Base-by-base conservation (phyloP, 2,329 filamentous ascomycete species). In the Epichloe uncinata region DNA sequence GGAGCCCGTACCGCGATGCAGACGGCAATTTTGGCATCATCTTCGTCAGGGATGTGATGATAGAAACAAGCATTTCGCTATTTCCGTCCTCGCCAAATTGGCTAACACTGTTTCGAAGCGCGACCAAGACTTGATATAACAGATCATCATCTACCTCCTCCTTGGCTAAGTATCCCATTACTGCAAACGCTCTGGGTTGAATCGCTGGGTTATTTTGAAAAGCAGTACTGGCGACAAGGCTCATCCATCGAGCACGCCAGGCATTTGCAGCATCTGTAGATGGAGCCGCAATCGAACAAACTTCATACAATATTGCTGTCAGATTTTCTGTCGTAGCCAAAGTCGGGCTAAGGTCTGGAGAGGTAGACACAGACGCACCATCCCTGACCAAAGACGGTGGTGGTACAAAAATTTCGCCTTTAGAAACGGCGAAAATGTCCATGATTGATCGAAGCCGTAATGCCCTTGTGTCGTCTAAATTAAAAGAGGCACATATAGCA, bases 201-300 rank as follows among this genome's bases (percentile, higher is more conserved):
- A 85, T 82, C 2, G 82, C 81, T 8, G 81, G 82, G 58, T 85
- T 85, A 59, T 81, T 84, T 60, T 85, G 82, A 60, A 85, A 85
- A 0, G 82, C 82, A 9, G 81, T 85, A 59, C 82, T 85, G 15
- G 82, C 81, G 38, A 85, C 81, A 20, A 85, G 68, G 57, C 81
- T 84, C 82, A 85, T 85, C 82, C 82, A 85, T 18, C 82, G 74
- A 18, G 82, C 81, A 26, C 82, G 75, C 82, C 82, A 85, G 15
- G 78, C 74, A 57, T 85, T 85, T 20, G 80, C 76, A 58, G 82
- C 70, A 56, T 85, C 80, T 8, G 79, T 66, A 0, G 80, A 80
- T 11, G 81, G 78, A 12, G 82, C 81, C 3, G 81, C 81, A 15
- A 82, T 68, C 2, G 73, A 70, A 54, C 78, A 84, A 13, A 82